These are phyloP conservation scores for Phytophthora hibernalis DNA, from an alignment of 352 stramenopile species.

Conservation along the genomic window DNA sequence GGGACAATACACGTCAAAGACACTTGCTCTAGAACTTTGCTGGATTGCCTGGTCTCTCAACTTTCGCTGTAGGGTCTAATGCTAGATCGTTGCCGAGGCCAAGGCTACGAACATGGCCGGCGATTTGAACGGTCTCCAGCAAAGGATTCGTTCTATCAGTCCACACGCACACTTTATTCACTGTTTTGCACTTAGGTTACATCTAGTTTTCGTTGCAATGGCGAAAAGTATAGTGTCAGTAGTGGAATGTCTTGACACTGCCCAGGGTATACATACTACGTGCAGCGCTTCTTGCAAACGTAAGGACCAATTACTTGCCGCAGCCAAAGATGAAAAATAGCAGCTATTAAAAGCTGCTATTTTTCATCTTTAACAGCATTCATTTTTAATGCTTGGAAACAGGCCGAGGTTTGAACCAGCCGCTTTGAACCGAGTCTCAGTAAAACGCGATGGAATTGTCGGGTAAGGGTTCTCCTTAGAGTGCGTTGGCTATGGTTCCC, in stretches of 20 bases:
- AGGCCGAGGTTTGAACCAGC: too few species aligned
- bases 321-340: slow-evolving; percentile 3
- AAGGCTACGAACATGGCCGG: slow-evolving; percentile 22
- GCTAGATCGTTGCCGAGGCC: background rate
- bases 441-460: slow-evolving; percentile 5
- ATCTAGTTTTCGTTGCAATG: background rate
- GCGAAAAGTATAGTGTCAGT: slow-evolving; percentile 11
- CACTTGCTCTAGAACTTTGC: background rate
- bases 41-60: background rate
- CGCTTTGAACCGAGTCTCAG: too few species aligned
- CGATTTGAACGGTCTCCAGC: slow-evolving; percentile 4
- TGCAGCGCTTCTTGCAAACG: slow-evolving; percentile 11
- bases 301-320: background rate
- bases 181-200: slow-evolving; percentile 14
- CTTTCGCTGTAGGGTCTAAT: background rate
- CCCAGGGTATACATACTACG: slow-evolving; percentile 11
- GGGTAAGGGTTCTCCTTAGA: slow-evolving; percentile 1
- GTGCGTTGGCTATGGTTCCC: slow-evolving; percentile 7
- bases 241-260: slow-evolving; percentile 6
- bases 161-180: slow-evolving; percentile 6
- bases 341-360: background rate
- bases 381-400: too few species aligned
- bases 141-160: background rate
- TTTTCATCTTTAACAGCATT: too few species aligned
- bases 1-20: background rate